Percentiles rank a stretch among this genome's conserved stretches.
These are phyloP conservation scores for Arachis hypogaea DNA, from an alignment of 306 rosid species.

Conservation along the genomic window DNA sequence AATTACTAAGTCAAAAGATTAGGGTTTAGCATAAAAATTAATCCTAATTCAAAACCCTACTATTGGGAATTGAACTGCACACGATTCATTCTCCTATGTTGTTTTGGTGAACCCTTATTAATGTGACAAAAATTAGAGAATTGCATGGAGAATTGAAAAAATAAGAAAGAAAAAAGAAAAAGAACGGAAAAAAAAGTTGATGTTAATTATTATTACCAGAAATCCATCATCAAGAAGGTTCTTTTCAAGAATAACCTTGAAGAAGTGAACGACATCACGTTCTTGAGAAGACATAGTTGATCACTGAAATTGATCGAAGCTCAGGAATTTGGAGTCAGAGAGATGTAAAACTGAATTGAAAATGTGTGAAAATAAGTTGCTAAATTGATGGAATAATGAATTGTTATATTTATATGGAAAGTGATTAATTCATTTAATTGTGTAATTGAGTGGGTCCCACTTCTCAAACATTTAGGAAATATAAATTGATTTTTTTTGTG, in stretches of 20 bases:
- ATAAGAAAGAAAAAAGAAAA: background rate
- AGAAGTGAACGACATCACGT: slow-evolving; percentile 31
- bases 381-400: too few species aligned
- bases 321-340: background rate
- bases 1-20: too few species aligned
- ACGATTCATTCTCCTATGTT: background rate
- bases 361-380: too few species aligned
- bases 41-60: too few species aligned
- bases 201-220: slow-evolving; percentile 10
- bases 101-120: background rate
- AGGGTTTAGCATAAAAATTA: too few species aligned
- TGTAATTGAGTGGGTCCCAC: too few species aligned
- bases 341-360: background rate
- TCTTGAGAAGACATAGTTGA: slow-evolving; percentile 16
- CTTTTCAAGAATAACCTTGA: slow-evolving; percentile 36
- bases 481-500: too few species aligned
- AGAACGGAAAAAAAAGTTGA: background rate
- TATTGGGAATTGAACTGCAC: too few species aligned
- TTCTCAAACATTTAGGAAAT: too few species aligned
- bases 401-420: too few species aligned
- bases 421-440: too few species aligned
- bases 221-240: slow-evolving; percentile 15
- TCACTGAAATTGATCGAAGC: background rate
- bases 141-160: background rate
- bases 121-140: background rate